Conservation (phyloP, 768 basidiomycete genomes). For the Phanerochaete sordida region DNA sequence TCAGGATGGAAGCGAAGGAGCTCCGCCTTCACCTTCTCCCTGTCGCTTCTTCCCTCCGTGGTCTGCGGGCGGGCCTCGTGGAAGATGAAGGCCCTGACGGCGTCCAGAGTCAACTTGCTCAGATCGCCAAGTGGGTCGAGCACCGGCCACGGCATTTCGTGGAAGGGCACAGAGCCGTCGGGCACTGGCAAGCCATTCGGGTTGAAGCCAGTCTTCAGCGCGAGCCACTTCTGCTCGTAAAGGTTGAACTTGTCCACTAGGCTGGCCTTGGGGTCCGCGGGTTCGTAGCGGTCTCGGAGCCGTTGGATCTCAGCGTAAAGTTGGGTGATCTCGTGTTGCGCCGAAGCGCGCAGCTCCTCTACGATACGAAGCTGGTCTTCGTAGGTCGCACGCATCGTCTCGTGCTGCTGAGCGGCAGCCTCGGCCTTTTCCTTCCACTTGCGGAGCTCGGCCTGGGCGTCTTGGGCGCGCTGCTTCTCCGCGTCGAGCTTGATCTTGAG, state of each 20-base stretch:
- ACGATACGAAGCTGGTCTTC: not conserved
- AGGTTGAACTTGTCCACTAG: not conserved
- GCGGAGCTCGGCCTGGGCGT: not conserved
- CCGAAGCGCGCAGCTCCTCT: not conserved
- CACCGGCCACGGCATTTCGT: constrained; percentile 43
- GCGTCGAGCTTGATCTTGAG: not conserved
- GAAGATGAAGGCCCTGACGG: constrained; percentile 36
- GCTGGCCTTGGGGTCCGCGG: not conserved
- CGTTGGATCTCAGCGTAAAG: not conserved
- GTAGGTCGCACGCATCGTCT: not conserved
- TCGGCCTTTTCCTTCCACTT: not conserved
- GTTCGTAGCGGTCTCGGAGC: not conserved
- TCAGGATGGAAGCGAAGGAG: constrained; percentile 55
- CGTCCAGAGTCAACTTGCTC: constrained; percentile 31
- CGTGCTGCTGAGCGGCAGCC: not conserved
- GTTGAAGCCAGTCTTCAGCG: not conserved
- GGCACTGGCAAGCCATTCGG: too few relatives aligned
- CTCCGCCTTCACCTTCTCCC: constrained; percentile 35
- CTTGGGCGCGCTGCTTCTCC: not conserved
- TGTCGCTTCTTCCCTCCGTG: not conserved
- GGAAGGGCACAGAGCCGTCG: constrained; percentile 19
- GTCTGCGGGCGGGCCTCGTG: constrained; percentile 27
- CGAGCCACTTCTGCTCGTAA: not conserved
- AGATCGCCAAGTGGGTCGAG: constrained; percentile 21
- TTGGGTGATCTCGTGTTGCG: not conserved